These are phyloP conservation scores for Gossypium davidsonii DNA, from an alignment of 441 rosid species.

Conservation along the genomic window DNA sequence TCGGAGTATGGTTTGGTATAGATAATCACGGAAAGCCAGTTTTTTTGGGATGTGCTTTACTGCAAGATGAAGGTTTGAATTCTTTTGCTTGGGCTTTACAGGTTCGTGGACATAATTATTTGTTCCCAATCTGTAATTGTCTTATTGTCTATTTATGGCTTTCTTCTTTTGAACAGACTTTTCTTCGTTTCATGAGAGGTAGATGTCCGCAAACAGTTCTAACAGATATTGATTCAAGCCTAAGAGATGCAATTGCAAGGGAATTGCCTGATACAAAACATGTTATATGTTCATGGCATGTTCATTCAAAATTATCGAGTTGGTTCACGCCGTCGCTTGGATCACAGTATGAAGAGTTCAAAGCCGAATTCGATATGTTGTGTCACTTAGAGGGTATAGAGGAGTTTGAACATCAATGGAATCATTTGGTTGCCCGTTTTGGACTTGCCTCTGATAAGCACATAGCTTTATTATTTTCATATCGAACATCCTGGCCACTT, in stretches of 20 bases:
- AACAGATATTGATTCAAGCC: constrained; percentile 70
- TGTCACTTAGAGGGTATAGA: constrained; percentile 48
- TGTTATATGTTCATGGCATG: constrained; percentile 52
- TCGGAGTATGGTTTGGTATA: constrained; percentile 77
- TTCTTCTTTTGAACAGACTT: constrained; percentile 58
- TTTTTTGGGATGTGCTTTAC: constrained; percentile 69
- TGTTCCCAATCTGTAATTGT: constrained; percentile 24
- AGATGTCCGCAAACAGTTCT: constrained; percentile 68
- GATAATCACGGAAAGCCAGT: constrained; percentile 61
- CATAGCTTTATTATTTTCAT: constrained; percentile 56
- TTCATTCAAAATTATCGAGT: constrained; percentile 61
- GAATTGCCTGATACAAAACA: constrained; percentile 78
- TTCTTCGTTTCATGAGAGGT: constrained; percentile 75
- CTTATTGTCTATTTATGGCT: constrained; percentile 26
- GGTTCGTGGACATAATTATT: constrained; percentile 52
- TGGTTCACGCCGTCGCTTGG: constrained; percentile 77
- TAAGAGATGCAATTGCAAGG: constrained; percentile 64
- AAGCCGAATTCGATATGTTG: constrained; percentile 58
- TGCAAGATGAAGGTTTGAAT: constrained; percentile 62
- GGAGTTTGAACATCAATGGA: constrained; percentile 82
- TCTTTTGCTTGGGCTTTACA: constrained; percentile 89
- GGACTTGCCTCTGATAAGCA: constrained; percentile 76
- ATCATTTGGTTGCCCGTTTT: constrained; percentile 56
- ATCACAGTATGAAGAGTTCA: constrained; percentile 63
- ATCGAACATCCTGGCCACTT: constrained; percentile 57